Evolutionary conservation across 352 stramenopile genomes (phyloP).

Genomic region (Saprolegnia diclina): DNA sequence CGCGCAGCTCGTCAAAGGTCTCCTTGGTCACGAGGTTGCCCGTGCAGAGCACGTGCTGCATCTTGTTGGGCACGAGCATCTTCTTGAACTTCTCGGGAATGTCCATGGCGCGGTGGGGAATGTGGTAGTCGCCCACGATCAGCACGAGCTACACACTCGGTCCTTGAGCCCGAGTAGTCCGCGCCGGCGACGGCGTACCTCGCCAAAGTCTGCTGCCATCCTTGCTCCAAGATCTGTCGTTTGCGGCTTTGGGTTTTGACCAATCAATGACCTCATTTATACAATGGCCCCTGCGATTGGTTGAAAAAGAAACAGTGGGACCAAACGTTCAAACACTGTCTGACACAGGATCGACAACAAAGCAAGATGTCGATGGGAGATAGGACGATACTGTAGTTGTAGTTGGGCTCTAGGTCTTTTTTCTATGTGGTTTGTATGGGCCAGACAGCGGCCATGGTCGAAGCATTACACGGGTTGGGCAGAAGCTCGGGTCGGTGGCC

Average conservation of each 20-base stretch:
- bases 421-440: too few species aligned
- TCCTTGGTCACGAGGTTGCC: slow-evolving; percentile 95
- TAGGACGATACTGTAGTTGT: too few species aligned
- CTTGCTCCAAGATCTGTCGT: neutral
- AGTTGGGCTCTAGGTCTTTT: too few species aligned
- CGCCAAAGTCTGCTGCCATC: slow-evolving; percentile 62
- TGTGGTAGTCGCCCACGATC: slow-evolving; percentile 96
- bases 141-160: slow-evolving; percentile 88
- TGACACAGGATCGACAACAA: too few species aligned
- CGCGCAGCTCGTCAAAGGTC: slow-evolving; percentile 92
- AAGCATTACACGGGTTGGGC: neutral
- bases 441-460: too few species aligned
- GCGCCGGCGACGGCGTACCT: slow-evolving; percentile 31
- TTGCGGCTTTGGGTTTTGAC: neutral
- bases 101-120: slow-evolving; percentile 88
- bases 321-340: neutral
- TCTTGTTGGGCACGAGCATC: slow-evolving; percentile 94
- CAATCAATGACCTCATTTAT: neutral
- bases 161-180: neutral
- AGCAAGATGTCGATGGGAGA: too few species aligned
- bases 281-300: neutral
- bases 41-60: slow-evolving; percentile 98
- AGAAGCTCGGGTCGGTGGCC: neutral
- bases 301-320: neutral
- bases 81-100: slow-evolving; percentile 97